Conservation (phyloP, 1,284 basidiomycete genomes). For the Cronartium quercuum region DNA sequence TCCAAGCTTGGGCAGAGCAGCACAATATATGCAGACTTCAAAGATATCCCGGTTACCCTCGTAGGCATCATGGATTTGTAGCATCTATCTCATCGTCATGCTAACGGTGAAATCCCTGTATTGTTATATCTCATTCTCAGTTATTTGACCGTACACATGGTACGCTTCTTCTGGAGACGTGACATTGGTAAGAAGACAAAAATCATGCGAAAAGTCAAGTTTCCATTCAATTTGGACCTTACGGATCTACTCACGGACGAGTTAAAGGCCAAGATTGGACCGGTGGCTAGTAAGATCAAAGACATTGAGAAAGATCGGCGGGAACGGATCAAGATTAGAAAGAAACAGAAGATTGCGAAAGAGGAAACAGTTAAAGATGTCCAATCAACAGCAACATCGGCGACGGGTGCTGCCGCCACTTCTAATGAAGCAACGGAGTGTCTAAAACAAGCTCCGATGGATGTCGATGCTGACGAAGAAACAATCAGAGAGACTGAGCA, state of each 20-base stretch:
- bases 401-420: neutral
- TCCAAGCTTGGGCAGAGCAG: constrained; percentile 68
- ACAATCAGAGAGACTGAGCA: constrained; percentile 57
- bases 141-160: constrained; percentile 81
- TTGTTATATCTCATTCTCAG: constrained; percentile 8
- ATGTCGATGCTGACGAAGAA: constrained; percentile 42
- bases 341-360: constrained; percentile 60
- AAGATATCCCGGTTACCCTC: constrained; percentile 75
- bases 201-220: constrained; percentile 94
- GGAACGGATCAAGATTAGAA: constrained; percentile 76
- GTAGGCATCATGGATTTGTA: constrained; percentile 47
- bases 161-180: constrained; percentile 87
- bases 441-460: constrained; percentile 20
- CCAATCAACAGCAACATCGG: neutral
- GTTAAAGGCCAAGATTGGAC: constrained; percentile 58
- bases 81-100: neutral
- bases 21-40: constrained; percentile 74
- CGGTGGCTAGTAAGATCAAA: constrained; percentile 63
- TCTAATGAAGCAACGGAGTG: neutral
- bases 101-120: neutral
- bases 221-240: constrained; percentile 76
- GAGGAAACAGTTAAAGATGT: constrained; percentile 49
- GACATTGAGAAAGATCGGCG: constrained; percentile 73
- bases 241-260: constrained; percentile 75
- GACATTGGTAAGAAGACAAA: constrained; percentile 88